Conservation (phyloP, 108 stramenopile species). For the Pseudonitzschia pungens region DNA sequence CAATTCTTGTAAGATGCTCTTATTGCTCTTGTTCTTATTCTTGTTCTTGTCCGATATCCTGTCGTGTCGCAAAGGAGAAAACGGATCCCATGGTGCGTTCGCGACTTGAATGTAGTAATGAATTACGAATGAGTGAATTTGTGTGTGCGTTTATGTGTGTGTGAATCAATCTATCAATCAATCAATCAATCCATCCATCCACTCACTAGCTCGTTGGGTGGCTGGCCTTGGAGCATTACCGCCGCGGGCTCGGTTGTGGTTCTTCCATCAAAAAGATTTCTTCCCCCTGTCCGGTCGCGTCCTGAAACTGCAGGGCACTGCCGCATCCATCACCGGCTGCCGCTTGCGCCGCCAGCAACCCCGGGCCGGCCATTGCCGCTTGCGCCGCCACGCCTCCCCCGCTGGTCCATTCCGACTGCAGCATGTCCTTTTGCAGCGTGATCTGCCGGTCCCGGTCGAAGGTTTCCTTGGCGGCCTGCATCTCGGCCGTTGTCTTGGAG, state of each 20-base stretch:
- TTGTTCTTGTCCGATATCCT: too few species aligned
- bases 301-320: constrained; percentile 15
- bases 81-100: too few species aligned
- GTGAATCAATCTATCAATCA: too few species aligned
- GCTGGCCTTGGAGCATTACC: too few species aligned
- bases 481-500: not conserved
- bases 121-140: too few species aligned
- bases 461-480: constrained; percentile 26
- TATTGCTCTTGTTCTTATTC: too few species aligned
- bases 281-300: constrained; percentile 24
- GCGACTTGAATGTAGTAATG: too few species aligned
- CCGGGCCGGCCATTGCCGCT: not conserved
- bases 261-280: constrained; percentile 28
- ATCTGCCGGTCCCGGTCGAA: constrained; percentile 38
- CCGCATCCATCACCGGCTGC: not conserved
- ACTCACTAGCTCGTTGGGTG: too few species aligned
- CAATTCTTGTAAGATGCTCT: too few species aligned
- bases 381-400: not conserved
- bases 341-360: not conserved
- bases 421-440: constrained; percentile 38
- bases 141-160: too few species aligned
- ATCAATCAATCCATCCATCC: too few species aligned
- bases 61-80: too few species aligned
- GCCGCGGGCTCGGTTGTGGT: not conserved
- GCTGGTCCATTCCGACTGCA: constrained; percentile 30